A percentile compares a stretch with the other conserved stretches of the same genome.
Evolutionary conservation across 2,329 filamentous ascomycete species (phyloP).

Genomic region (Macroventuria anomochaeta): DNA sequence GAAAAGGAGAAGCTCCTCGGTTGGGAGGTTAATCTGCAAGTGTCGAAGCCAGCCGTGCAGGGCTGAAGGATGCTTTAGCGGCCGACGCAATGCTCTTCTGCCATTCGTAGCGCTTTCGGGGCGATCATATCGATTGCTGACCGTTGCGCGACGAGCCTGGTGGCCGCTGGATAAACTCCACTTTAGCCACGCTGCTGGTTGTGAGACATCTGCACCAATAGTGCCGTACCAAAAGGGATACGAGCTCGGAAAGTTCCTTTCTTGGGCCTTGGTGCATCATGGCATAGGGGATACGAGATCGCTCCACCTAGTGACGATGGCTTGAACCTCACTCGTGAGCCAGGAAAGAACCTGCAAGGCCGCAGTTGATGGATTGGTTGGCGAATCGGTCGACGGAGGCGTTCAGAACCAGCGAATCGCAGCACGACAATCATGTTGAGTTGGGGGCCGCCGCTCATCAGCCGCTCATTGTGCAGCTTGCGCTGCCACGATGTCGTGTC

Average conservation of each 20-base stretch:
- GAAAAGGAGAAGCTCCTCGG: constrained; percentile 18
- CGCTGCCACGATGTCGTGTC: constrained; percentile 12
- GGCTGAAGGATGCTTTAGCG: constrained; percentile 33
- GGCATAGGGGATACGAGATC: constrained; percentile 17
- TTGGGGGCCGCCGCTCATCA: constrained; percentile 23
- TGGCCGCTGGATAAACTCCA: constrained; percentile 27
- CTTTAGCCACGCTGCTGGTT: constrained; percentile 34
- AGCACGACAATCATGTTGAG: constrained; percentile 10
- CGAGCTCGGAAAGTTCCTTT: constrained; percentile 8
- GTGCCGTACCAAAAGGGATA: constrained; percentile 15
- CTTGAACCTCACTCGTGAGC: constrained; percentile 7
- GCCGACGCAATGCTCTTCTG: constrained; percentile 24
- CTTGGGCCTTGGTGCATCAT: constrained; percentile 1
- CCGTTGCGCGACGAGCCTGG: constrained; percentile 34
- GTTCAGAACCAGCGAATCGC: constrained; percentile 10
- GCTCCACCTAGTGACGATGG: constrained; percentile 14
- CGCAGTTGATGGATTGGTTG: background rate
- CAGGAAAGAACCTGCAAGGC: constrained; percentile 1
- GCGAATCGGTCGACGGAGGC: constrained; percentile 11
- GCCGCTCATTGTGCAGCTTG: constrained; percentile 20
- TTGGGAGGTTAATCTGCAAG: constrained; percentile 21
- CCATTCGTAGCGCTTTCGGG: constrained; percentile 32
- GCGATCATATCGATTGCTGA: constrained; percentile 29
- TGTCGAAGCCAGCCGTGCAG: constrained; percentile 30
- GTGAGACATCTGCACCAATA: constrained; percentile 39